Base-by-base conservation (phyloP, 1,284 basidiomycete genomes). In the Ganoderma leucocontextum region DNA sequence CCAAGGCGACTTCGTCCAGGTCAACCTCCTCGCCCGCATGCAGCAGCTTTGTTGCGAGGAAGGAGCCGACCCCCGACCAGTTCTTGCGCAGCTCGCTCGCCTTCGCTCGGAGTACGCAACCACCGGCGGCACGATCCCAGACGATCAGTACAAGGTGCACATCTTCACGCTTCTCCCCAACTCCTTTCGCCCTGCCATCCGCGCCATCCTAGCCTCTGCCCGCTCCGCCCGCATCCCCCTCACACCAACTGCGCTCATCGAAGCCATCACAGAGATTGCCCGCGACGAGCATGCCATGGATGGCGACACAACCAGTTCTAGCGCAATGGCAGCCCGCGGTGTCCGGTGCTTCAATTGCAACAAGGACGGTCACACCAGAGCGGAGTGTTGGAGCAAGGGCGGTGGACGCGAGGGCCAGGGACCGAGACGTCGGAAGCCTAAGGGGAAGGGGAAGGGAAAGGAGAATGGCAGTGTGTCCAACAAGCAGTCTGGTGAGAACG, bases 361-460 rank as follows among this genome's bases (percentile, higher is more conserved):
- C 22, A 68, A 67, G 61, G 59, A 65, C 12, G 72, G 73, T 0
- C 73, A 74, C 41, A 60, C 47, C 10, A 69, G 66, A 63, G 49
- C 53, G 25, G 65, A 69, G 57, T 74, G 73, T 60, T 74, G 67
- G 64, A 67, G 70, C 33, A 70, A 70, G 61, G 73, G 73, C 19
- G 70, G 73, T 36, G 73, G 69, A 19, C 41, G 41, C 15, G 17
- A 42, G 17, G 17, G 41, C 3, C 17, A 42, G 17, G 41, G 41
- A 19, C 41, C 7, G 15, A 17, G 41, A 17, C 7, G 41, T 42
- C 41, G 35, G 64, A 65, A 52, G 73, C n/a, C n/a, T n/a, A 74
- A 59, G 70, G 72, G 22, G 65, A 74, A 49, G 67, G 67, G 36
- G 7, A 42, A 42, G 41, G 41, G 41, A 6, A 42, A 42, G 41